phyloP scores from a whole-genome alignment of 495 filamentous ascomycete species.

The Penicillium paxilli region DNA sequence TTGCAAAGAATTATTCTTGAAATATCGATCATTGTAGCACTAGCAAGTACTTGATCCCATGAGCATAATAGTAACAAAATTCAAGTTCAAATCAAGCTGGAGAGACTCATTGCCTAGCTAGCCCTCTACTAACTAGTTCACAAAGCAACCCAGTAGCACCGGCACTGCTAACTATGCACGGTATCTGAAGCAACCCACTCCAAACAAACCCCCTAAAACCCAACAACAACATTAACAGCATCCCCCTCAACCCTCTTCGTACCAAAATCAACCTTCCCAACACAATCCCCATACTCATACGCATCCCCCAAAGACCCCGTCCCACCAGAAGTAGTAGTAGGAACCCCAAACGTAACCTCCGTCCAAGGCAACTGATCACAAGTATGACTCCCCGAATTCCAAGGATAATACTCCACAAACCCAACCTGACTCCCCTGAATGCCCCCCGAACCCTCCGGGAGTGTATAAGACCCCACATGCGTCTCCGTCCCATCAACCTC shows the following conservation, averaged over 20 bases:
- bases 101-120: too few relatives aligned
- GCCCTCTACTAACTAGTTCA: too few relatives aligned
- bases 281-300: constrained; percentile 35
- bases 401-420: constrained; percentile 32
- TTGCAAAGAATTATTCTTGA: too few relatives aligned
- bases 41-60: too few relatives aligned
- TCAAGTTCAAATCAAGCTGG: too few relatives aligned
- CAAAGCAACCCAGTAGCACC: too few relatives aligned
- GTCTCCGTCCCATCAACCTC: constrained; percentile 12
- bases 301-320: constrained; percentile 12
- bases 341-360: constrained; percentile 20
- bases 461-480: constrained; percentile 25
- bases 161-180: too few relatives aligned
- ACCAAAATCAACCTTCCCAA: constrained; percentile 22
- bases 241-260: constrained; percentile 8
- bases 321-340: constrained; percentile 11
- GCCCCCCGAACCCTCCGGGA: constrained; percentile 19
- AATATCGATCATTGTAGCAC: too few relatives aligned
- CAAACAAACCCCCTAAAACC: constrained; percentile 15
- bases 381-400: constrained; percentile 18
- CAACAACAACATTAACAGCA: constrained; percentile 17
- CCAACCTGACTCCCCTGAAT: constrained; percentile 20
- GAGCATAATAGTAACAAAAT: too few relatives aligned
- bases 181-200: too few relatives aligned
- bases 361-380: constrained; percentile 22